Conservation (phyloP, 768 basidiomycete genomes). For the Coprinopsis strossmayeri region DNA sequence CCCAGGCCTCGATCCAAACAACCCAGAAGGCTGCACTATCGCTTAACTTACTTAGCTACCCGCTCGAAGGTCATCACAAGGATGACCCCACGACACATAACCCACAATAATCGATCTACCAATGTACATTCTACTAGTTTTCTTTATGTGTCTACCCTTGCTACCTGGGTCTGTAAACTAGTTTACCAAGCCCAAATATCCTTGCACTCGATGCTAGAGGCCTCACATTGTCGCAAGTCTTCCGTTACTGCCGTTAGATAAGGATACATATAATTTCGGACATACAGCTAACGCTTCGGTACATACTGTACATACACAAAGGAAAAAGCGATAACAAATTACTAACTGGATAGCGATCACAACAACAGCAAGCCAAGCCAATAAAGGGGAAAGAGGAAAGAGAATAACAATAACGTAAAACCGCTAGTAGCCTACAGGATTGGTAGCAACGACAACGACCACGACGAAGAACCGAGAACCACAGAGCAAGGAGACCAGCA, state of each 20-base stretch:
- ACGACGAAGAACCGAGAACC: not conserved
- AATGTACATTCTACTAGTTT: not conserved
- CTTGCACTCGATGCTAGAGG: too few species aligned
- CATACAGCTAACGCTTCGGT: not conserved
- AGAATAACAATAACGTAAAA: conserved; percentile 5
- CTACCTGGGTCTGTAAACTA: too few species aligned
- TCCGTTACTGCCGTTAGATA: too few species aligned
- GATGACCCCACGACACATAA: not conserved
- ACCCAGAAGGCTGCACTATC: conserved; percentile 23
- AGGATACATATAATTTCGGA: not conserved
- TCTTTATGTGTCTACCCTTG: not conserved
- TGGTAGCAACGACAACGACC: too few species aligned
- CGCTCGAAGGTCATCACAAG: too few species aligned
- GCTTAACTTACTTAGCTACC: conserved; percentile 17
- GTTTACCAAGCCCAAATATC: too few species aligned
- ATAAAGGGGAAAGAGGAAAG: conserved; percentile 6
- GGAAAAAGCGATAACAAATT: not conserved
- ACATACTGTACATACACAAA: conserved; percentile 8
- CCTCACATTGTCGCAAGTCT: too few species aligned
- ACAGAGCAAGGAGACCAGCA: not conserved
- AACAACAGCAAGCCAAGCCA: not conserved
- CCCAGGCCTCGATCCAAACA: conserved; percentile 12
- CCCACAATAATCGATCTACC: not conserved
- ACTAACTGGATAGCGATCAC: not conserved
- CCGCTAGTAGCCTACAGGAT: not conserved